Base-by-base conservation (phyloP, 805 yeast genomes). In the Debaryomyces tyrocola region DNA sequence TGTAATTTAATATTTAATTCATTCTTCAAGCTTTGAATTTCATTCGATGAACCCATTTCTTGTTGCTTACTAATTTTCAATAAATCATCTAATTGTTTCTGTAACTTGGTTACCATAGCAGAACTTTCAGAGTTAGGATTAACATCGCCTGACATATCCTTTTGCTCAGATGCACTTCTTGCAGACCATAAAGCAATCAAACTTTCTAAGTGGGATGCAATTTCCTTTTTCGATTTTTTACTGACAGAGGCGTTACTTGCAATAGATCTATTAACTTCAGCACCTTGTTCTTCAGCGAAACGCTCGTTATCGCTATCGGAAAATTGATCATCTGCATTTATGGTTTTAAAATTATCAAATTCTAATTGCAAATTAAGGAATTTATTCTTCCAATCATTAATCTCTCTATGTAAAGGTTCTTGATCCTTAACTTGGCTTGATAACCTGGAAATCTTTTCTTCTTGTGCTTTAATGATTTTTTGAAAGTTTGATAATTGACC, bases 81-180 rank as follows among this genome's bases (percentile, higher is more conserved):
- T 46, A 84, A 64, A 20, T 80, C 80, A 49, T 82, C 83, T 43
- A 85, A 69, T 54, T 83, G 87, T 17, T 64, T 54, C 46, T 82
- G 86, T 44, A 85, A 64, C 49, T 70, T 70, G 20, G 57, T 43
- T 9, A 75, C 71, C 44, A 73, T 60, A 4, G 55, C 57, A 38
- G 47, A 47, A 37, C 60, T 52, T 5, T 46, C 55, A 17, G 59
- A 54, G 28, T 46, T 47, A 20, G 37, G 28, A 9, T 48, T 14
- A 28, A 35, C 43, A 6, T 50, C 50, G 36, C 20, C 39, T 37
- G 51, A 9, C 41, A 43, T 20, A 17, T 15, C 33, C 18, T 24
- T 36, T 20, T 29, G 33, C 15, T 48, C 42, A 31, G 46, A 33
- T 4, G 51, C 41, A 11, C 56, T 40, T 37, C 53, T 56, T 33